Percentiles rank a stretch among this genome's conserved stretches.
phyloP scores from a whole-genome alignment of 75 land plant species.

The Gnetum montanum region DNA sequence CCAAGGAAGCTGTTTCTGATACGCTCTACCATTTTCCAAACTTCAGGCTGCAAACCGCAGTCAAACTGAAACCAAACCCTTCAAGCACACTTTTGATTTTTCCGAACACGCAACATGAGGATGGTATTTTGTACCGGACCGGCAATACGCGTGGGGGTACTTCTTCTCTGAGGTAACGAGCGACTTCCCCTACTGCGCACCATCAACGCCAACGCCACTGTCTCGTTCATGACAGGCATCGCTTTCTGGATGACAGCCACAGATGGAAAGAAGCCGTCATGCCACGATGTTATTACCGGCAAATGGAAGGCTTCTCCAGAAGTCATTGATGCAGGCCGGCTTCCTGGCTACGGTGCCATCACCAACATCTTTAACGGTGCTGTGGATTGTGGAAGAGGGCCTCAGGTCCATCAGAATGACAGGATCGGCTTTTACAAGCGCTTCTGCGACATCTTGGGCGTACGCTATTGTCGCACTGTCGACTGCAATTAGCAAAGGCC shows the following conservation, averaged over 20 bases:
- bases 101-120: too few species aligned
- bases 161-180: conserved; percentile 20
- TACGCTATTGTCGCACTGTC: conserved; percentile 24
- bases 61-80: too few species aligned
- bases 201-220: conserved; percentile 14
- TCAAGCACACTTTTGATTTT: too few species aligned
- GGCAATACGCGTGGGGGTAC: conserved; percentile 59
- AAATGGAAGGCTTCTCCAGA: conserved; percentile 30
- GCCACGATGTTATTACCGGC: conserved; percentile 50
- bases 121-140: conserved; percentile 46
- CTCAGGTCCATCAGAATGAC: conserved; percentile 16
- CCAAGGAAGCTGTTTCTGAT: too few species aligned
- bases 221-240: conserved; percentile 48
- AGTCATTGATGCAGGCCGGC: conserved; percentile 25
- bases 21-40: too few species aligned
- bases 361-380: conserved; percentile 64
- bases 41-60: too few species aligned
- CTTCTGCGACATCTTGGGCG: conserved; percentile 32
- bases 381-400: conserved; percentile 44
- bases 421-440: conserved; percentile 30
- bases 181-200: conserved; percentile 19
- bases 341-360: conserved; percentile 52
- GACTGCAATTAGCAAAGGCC: conserved; percentile 21
- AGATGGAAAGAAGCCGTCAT: conserved; percentile 30
- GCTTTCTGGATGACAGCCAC: conserved; percentile 61